Conservation (phyloP, 2,329 filamentous ascomycete species). For the Fonsecaea multimorphosa region DNA sequence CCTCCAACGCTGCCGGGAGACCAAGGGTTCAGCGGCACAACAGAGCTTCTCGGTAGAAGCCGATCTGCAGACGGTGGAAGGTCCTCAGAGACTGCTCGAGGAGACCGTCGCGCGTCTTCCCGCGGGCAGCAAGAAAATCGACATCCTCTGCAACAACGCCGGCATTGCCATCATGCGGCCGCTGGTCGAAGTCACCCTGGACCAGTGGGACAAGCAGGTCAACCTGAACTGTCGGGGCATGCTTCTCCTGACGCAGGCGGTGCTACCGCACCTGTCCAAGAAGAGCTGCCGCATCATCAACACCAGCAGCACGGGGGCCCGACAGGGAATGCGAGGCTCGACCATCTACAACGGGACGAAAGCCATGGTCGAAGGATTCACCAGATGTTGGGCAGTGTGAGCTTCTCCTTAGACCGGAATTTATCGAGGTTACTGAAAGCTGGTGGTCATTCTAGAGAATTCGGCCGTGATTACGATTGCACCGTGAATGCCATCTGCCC, state of each 20-base stretch:
- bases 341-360: slow-evolving; percentile 59
- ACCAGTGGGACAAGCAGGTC: slow-evolving; percentile 53
- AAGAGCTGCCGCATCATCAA: slow-evolving; percentile 50
- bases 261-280: slow-evolving; percentile 43
- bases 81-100: slow-evolving; percentile 6
- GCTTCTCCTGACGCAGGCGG: slow-evolving; percentile 49
- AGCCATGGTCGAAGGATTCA: slow-evolving; percentile 57
- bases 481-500: slow-evolving; percentile 44
- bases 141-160: slow-evolving; percentile 25
- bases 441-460: too few relatives aligned
- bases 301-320: slow-evolving; percentile 37
- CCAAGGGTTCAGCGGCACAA: not conserved
- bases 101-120: slow-evolving; percentile 10
- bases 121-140: not conserved
- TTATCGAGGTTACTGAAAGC: too few relatives aligned
- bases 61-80: slow-evolving; percentile 14
- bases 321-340: slow-evolving; percentile 7
- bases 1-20: not conserved
- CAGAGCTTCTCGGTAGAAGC: slow-evolving; percentile 30
- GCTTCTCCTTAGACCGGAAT: too few relatives aligned
- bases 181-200: slow-evolving; percentile 45
- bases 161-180: slow-evolving; percentile 17
- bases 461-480: slow-evolving; percentile 40
- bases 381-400: slow-evolving; percentile 48
- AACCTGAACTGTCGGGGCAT: slow-evolving; percentile 55